Evolutionary conservation across 2,329 filamentous ascomycete species (phyloP), one percentile per base, ranked within the genome.

Genomic region (Emergomyces orientalis): DNA sequence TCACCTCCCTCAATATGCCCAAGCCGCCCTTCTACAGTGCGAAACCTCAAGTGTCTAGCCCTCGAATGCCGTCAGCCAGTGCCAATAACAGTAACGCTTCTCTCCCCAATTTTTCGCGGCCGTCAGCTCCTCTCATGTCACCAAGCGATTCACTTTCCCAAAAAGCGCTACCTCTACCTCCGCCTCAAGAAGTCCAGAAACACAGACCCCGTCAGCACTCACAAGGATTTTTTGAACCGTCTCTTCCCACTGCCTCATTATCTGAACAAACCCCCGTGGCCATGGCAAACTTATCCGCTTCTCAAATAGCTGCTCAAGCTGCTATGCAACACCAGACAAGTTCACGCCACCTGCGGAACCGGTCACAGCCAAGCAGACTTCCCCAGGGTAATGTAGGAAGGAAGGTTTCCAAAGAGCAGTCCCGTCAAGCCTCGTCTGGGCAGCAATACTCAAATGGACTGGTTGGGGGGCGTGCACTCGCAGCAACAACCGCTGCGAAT

Each of bases 181-280:
- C 71, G 45, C 73, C 73, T 6, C 65, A 60, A 19, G 65, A 79
- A 59, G 63, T 76, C 41, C 72, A 72, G 55, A 71, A 73, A 66
- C 78, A 80, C 66, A 75, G 78, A 52, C 73, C 76, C 39, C 74
- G 79, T 65, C 78, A 80, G 66, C 84, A 86, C 70, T 86, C 84
- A 2, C 85, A 88, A 72, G 86, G 86, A 62, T 88, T 86, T 74
- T 88, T 88, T 69, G 86, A 88, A 71, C 85, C 86, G 19, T 83
- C 82, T 39, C 75, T 88, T 62, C 83, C 85, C 49, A 81, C 80
- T n/a, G 77, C 80, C 6, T 79, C 79, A 37, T 67, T 71, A 49
- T 73, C 77, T 63, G 73, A 80, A 68, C 77, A 75, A 66, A 69
- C 71, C 30, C 69, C 69, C 63, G 72, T 74, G 70, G 59, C 52